Evolutionary conservation across 345 rosid species (phyloP), one percentile per base, ranked within the genome.

Genomic region (Hibiscus syriacus): DNA sequence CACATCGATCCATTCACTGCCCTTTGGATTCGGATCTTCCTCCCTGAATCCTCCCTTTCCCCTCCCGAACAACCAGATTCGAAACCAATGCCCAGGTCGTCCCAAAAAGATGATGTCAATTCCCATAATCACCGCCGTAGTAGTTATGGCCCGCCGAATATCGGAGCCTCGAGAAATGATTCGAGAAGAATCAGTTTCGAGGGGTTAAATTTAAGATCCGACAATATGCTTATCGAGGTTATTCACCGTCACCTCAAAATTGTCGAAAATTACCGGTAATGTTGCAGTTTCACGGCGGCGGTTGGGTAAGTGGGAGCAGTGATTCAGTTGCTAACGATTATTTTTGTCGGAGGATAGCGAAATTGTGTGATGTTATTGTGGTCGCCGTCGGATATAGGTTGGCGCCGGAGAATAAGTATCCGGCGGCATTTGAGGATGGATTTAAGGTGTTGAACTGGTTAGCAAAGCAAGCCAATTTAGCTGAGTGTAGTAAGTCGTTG

Each of bases 261-360:
- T 73, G 69, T 12, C 63, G 85, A 70, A 86, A 81, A 65, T 73
- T 94, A 50, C 96, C 95, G 23, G 76, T 94, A 34, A 82, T 91
- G 82, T 29, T 94, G 81, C 97, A 91, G 83, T 94, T 91, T 30
- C 97, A 94, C 30, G 97, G 97, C 26, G 97, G 99, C 1, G 95
- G 97, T 11, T 91, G 96, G 96, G 95, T 94, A 34, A 90, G 96
- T 64, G 96, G 98, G 58, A 86, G 96, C 68, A 86, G 85, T 48
- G 97, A 93, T 64, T 93, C 98, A 16, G 92, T 83, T 57, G 92
- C 92, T 4, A 94, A 91, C 72, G 99, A 87, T 85, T 73, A 62
- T 39, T 94, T 91, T 39, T 94, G 97, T 61, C 76, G 88, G 70
- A 76, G 96, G 78, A 84, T 89, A 76, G 85, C 91, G 10, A 91